Evolutionary conservation across 257 asterid genomes (phyloP).

Genomic region (Jasminum sambac): DNA sequence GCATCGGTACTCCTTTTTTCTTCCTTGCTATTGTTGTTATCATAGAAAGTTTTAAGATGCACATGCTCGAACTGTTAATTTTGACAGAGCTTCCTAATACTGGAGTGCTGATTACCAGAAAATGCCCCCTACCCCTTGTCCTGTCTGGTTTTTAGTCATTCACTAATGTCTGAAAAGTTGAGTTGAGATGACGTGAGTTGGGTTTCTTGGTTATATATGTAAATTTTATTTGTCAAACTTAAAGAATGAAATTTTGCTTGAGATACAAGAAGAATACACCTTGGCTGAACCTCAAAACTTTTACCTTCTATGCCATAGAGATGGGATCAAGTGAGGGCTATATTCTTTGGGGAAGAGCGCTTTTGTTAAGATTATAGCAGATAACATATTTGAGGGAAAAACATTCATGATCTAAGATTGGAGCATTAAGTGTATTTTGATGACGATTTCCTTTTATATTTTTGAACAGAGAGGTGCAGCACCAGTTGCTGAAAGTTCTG

Average conservation of each 20-base stretch:
- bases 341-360: not conserved
- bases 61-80: not conserved
- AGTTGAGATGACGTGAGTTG: not conserved
- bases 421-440: not conserved
- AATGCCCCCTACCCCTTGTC: not conserved
- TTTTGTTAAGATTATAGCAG: not conserved
- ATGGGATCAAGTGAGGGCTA: not conserved
- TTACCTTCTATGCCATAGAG: not conserved
- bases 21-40: constrained; percentile 23
- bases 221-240: not conserved
- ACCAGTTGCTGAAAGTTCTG: constrained; percentile 63
- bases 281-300: not conserved
- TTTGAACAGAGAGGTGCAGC: constrained; percentile 68
- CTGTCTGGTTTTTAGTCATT: not conserved
- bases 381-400: not conserved
- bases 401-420: not conserved
- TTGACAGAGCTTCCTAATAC: not conserved
- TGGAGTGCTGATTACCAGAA: not conserved
- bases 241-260: not conserved
- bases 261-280: not conserved
- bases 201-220: not conserved
- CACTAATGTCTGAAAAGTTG: not conserved
- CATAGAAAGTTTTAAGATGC: constrained; percentile 1
- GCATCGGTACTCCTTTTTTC: constrained; percentile 40
- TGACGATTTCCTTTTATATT: constrained; percentile 4